Conservation (phyloP, 192 early-diverging fungal genomes). For the Backusella australiensis region DNA sequence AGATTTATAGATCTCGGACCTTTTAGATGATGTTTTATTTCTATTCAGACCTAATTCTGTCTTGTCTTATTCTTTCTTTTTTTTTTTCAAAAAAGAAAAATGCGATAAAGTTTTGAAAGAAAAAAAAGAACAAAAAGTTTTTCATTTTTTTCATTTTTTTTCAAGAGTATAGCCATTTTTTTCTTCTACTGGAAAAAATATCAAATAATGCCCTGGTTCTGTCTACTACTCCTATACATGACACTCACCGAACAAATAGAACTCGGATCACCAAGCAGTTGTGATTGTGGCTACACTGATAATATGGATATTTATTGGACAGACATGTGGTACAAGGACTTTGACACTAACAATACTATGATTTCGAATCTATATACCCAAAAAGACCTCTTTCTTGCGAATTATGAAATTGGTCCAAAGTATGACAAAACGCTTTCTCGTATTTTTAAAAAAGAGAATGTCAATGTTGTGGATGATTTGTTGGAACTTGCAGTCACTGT, state of each 20-base stretch:
- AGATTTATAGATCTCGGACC: not conserved
- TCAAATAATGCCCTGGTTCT: not conserved
- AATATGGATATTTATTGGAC: not conserved
- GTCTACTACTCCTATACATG: not conserved
- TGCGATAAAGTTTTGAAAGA: not conserved
- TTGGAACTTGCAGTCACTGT: slow-evolving; percentile 16
- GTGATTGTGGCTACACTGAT: slow-evolving; percentile 27
- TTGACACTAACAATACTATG: not conserved
- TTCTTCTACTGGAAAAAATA: not conserved
- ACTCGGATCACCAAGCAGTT: not conserved
- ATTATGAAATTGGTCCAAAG: slow-evolving; percentile 18
- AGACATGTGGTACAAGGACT: slow-evolving; percentile 18
- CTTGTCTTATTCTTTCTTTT: not conserved
- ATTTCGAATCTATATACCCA: not conserved
- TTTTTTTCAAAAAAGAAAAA: not conserved
- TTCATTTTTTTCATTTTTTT: not conserved
- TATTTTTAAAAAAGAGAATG: slow-evolving; percentile 16
- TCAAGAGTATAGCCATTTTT: not conserved
- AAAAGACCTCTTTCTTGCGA: slow-evolving; percentile 12
- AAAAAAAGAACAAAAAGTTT: not conserved
- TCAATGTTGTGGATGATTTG: not conserved
- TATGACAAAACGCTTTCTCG: not conserved
- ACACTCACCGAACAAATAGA: not conserved
- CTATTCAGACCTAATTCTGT: not conserved
- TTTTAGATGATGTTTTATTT: not conserved